A percentile compares a stretch with the other conserved stretches of the same genome.
Conservation (phyloP, 2,329 filamentous ascomycete genomes). For the Colletotrichum brevisporum region DNA sequence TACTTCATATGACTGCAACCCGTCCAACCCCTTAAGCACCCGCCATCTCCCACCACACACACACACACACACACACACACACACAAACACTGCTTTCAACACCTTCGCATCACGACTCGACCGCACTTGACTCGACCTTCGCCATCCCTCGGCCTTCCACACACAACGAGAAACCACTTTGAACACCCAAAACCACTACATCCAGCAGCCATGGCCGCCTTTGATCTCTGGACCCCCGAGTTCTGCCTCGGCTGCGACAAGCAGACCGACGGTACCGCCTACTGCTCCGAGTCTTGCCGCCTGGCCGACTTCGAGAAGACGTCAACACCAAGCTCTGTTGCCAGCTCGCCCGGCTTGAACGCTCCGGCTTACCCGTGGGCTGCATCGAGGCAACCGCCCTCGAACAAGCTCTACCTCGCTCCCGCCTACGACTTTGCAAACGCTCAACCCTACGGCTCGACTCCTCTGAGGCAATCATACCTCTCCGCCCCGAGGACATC, state of each 20-base stretch:
- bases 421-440: slow-evolving; percentile 83
- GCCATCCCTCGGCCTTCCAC: neutral
- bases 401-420: slow-evolving; percentile 75
- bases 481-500: slow-evolving; percentile 50
- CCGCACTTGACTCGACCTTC: neutral
- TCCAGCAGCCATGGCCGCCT: slow-evolving; percentile 26
- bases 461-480: slow-evolving; percentile 61
- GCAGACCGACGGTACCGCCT: slow-evolving; percentile 84
- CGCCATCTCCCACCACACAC: neutral
- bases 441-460: slow-evolving; percentile 69
- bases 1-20: slow-evolving; percentile 33
- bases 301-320: slow-evolving; percentile 88
- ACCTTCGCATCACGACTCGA: neutral
- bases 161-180: neutral
- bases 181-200: neutral
- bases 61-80: neutral
- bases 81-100: neutral
- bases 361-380: slow-evolving; percentile 67
- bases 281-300: slow-evolving; percentile 94
- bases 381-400: slow-evolving; percentile 47
- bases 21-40: slow-evolving; percentile 20
- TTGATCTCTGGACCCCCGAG: slow-evolving; percentile 83
- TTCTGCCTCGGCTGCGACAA: slow-evolving; percentile 96
- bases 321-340: slow-evolving; percentile 68
- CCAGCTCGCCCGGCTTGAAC: slow-evolving; percentile 69